Evolutionary conservation across 257 asterid species (phyloP), one percentile per base, ranked within the genome.

Genomic region (Fraxinus quadrangulata): DNA sequence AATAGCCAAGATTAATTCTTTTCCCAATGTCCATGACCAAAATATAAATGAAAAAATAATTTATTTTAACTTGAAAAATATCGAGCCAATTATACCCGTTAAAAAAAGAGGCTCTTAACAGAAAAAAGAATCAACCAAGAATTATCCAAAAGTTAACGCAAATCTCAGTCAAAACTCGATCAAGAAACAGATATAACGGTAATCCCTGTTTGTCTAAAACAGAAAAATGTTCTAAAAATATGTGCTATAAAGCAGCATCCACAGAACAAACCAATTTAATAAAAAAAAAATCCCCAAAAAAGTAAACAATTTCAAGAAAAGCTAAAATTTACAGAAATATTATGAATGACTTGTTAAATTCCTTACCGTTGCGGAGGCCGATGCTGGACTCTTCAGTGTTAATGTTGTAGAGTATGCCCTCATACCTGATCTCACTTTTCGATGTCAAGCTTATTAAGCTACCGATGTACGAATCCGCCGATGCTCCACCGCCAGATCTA

Each of bases 361-460:
- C 70, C 78, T 79, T 84, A 94, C 98, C 97, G 89, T 89, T 94
- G 65, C 94, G 92, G 56, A 94, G 86, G 51, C 97, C 98, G 87
- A 94, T 94, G 89, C 97, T 94, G 71, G 98, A 91, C 88, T 94
- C 98, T 12, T 92, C 97, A 59, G 98, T 90, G 85, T 92, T 94
- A 89, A 94, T 94, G 84, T 91, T 91, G 88, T 88, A 88, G 19
- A 94, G 84, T 77, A 94, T 83, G 21, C 98, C 98, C 75, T 94
- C 98, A 37, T 94, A 94, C 78, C 97, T 90, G 89, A 94, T 94
- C 91, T 94, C 97, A 76, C 97, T 94, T 87, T 92, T 94, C 37
- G 98, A 94, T 33, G 96, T 94, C 96, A 92, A 91, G 77, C 97
- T 94, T 66, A 94, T 94, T 86, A 92, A 82, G 84, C 97, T 92